Evolutionary conservation across 2,329 filamentous ascomycete genomes (phyloP), one percentile per base, ranked within the genome.

Genomic region (Penicillium italicum): DNA sequence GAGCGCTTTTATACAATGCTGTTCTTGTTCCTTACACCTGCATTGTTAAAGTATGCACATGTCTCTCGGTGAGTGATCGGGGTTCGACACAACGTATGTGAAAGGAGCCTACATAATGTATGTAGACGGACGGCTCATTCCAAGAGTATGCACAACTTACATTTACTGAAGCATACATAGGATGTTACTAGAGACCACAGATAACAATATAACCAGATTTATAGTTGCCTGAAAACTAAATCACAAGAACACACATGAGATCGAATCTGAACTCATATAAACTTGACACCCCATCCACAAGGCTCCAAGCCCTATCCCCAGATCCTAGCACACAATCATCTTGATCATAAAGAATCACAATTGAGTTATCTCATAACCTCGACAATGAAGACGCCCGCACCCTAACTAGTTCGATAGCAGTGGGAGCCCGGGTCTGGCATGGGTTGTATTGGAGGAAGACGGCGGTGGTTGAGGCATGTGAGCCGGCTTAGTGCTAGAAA

Each of bases 401-500:
- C 44, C 42, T 11, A 14, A 33, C 57, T 65, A 65, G 38, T 63
- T 59, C 22, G 60, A 60, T 8, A 65, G 58, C 45, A 65, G 53
- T 44, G 63, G 63, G 42, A 65, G 49, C 20, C 62, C 63, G 24
- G 63, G 62, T 43, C 63, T 59, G 44, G 62, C 59, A 60, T 65
- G 60, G 12, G 57, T 62, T 37, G 57, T 56, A 48, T 61, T 52
- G 58, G 62, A 62, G 58, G 60, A 61, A 47, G 60, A 64, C 42
- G 59, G 58, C 57, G 55, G 62, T 20, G 53, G 33, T 26, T 59
- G 52, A 26, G 62, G 57, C 37, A 30, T 50, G 43, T 60, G 43
- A 44, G 52, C 37, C 36, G 57, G 55, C 57, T 66, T 66, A 66
- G 62, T 66, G 63, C 63, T 66, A 53, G 54, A 56, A 56, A 56